phyloP scores from a whole-genome alignment of 73 alveolate genomes.

The Tetrahymena elliotti region DNA sequence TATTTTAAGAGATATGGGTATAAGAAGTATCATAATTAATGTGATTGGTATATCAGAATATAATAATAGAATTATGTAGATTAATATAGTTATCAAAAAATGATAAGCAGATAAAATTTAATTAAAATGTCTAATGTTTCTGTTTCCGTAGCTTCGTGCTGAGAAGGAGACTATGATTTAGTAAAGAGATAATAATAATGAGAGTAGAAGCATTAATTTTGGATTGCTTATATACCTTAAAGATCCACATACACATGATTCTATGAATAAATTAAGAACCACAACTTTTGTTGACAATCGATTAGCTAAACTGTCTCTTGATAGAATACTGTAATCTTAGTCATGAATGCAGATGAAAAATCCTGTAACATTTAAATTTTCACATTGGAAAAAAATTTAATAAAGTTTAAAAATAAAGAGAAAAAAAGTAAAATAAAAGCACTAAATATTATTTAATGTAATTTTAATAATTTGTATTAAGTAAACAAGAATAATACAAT shows the following conservation, averaged over 20 bases:
- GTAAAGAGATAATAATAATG: background rate
- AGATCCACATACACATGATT: background rate
- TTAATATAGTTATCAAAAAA: background rate
- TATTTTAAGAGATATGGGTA: background rate
- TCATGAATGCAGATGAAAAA: background rate
- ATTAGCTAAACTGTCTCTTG: background rate
- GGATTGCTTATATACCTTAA: background rate
- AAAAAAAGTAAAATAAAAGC: too few relatives aligned
- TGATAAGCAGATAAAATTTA: background rate
- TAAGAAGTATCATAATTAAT: background rate
- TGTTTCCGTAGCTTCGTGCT: background rate
- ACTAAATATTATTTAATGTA: too few relatives aligned
- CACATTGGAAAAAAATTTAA: background rate
- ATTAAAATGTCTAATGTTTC: background rate
- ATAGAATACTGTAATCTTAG: background rate
- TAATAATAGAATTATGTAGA: background rate
- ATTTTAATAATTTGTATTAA: too few relatives aligned
- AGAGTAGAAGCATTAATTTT: background rate
- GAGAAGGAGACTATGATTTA: background rate
- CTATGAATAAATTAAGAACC: background rate
- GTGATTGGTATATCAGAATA: background rate
- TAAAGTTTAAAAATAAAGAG: background rate
- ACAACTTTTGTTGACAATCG: background rate
- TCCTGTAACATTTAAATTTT: background rate
- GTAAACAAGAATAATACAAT: too few relatives aligned